Evolutionary conservation across 352 stramenopile species (phyloP), one percentile per base, ranked within the genome.

Genomic region (Pythium dissimile): DNA sequence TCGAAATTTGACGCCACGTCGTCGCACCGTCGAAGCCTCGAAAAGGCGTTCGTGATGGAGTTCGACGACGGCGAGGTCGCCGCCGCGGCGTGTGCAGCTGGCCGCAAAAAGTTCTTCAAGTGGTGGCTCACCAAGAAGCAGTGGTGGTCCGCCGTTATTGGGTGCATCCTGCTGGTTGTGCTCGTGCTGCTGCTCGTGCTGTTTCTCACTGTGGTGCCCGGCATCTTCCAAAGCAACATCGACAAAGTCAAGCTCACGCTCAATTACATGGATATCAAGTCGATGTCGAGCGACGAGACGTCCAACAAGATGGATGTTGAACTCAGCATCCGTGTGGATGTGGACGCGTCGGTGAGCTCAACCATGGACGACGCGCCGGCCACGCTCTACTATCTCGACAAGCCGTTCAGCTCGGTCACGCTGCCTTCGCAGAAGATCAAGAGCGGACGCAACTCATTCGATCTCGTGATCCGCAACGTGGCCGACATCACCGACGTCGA

Each of bases 191-290:
- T 62, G 34, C 43, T 67, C 26, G 15, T 62, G 26, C 8, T 63
- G 3, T 49, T 67, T 27, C 35, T 67, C 32, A 47, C 21, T 7
- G 23, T 62, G 13, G 32, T 62, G 12, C 46, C 46, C 7, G 38
- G 31, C 2, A 46, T 63, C 31, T 53, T 57, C 46, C 49, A 67
- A 43, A 50, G 28, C n/a, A 54, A 54, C 26, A 32, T 54, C 46
- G 32, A 67, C 48, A 45, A 62, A 4, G 49, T 63, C 6, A 48
- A 62, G 44, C 28, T 67, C 7, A 23, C 15, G 9, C 28, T 67
- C 32, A 67, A 67, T 34, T 67, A 55, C 26, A 43, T 67, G 41
- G 59, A 67, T 20, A 50, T 67, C 34, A 56, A 55, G 41, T 53
- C 42, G n/a, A 49, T 60, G 41, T 21, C 45, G 7, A 46, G 30